Evolutionary conservation across 768 basidiomycete genomes (phyloP).

Genomic region (Boletus sp.): DNA sequence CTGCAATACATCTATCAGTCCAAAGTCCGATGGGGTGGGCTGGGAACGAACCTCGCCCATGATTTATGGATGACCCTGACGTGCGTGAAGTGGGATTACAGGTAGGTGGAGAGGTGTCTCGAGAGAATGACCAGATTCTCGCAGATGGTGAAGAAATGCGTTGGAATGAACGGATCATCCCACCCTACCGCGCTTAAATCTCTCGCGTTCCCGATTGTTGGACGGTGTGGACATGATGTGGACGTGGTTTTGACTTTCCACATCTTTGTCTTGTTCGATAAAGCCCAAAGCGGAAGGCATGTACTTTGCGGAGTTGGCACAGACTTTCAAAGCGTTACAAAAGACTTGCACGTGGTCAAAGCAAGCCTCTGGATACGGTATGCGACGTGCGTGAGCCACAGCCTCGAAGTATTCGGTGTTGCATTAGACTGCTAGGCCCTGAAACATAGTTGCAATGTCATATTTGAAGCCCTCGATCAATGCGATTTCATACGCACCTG

Average conservation of each 20-base stretch:
- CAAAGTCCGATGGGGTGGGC: neutral
- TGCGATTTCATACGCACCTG: too few relatives aligned
- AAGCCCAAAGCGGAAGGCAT: constrained; percentile 6
- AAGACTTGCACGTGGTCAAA: constrained; percentile 1
- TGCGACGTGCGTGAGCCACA: too few relatives aligned
- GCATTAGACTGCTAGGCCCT: too few relatives aligned
- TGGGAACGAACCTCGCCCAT: constrained; percentile 11
- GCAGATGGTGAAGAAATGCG: neutral
- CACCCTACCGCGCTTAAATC: constrained; percentile 9
- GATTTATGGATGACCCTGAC: neutral
- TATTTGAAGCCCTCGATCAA: too few relatives aligned
- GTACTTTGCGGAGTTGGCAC: neutral
- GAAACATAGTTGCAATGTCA: too few relatives aligned
- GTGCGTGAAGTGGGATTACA: neutral
- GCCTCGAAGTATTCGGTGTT: too few relatives aligned
- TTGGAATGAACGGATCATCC: neutral
- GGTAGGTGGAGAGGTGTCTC: neutral
- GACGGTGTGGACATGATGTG: constrained; percentile 1
- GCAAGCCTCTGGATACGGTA: neutral
- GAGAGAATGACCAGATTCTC: constrained; percentile 16
- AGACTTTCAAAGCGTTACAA: neutral
- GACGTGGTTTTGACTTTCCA: neutral
- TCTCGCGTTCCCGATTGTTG: constrained; percentile 4
- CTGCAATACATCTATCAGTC: neutral
- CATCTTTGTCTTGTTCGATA: neutral